Base-by-base conservation (phyloP, 768 basidiomycete genomes). In the Naganishia antarctica region DNA sequence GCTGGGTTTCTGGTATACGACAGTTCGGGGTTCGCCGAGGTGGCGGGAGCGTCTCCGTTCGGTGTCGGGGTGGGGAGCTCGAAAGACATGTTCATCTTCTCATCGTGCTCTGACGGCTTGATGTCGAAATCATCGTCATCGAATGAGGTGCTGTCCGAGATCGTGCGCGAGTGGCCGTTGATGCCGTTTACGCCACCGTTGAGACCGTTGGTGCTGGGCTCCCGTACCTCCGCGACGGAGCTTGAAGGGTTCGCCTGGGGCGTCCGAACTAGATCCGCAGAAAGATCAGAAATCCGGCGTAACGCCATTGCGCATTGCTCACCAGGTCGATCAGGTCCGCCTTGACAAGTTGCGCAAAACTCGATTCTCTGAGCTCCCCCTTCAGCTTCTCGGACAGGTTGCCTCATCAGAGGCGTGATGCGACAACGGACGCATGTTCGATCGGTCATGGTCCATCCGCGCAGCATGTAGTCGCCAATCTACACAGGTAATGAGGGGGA, bases 401-500 rank as follows among this genome's bases (percentile, higher is more conserved):
- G 74, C 26, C 76, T 53, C 76, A 77, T 77, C 3, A 77, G 58
- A 13, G 76, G 76, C 0, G 76, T 75, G 47, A 68, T 57, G 25
- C 65, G 61, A 46, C 76, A 77, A 28, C 25, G 29, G 15, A 68
- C 63, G 62, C 76, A 77, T 57, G 73, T 72, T 16, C 74, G 65
- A 57, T 73, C 74, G 47, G 76, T 75, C 23, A 77, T 48, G 3
- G 76, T 77, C 76, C 76, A 77, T 25, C 76, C 76, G 66, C 75
- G 75, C 47, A 77, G 68, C 76, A 77, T 77, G 62, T 77, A 77
- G 47, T 75, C 76, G 60, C 76, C 76, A 57, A 77, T 71, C 76
- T 76, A 12, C 44, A 41, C 5, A 43, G 5, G 8, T 31, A 13
- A n/a, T 25, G 32, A 18, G 37, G 2, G 4, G 29, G 28, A 37